These are phyloP conservation scores for Thermochaetoides dissita DNA, from an alignment of 2,329 filamentous ascomycete genomes.

Conservation along the genomic window DNA sequence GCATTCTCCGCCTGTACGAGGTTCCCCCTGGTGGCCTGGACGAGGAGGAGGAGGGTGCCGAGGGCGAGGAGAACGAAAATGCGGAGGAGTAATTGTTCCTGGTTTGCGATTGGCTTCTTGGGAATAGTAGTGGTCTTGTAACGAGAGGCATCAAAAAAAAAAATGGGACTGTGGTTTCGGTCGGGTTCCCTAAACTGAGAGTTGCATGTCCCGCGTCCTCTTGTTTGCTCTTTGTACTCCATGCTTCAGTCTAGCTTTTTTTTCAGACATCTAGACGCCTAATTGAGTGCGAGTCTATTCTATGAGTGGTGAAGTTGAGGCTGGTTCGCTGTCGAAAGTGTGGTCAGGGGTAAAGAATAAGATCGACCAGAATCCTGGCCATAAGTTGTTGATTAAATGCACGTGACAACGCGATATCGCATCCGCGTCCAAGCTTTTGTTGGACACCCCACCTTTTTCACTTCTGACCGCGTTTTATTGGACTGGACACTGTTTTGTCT, in stretches of 20 bases:
- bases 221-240: not conserved
- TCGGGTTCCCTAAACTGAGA: not conserved
- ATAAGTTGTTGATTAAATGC: not conserved
- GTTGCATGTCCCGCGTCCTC: not conserved
- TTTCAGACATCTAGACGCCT: not conserved
- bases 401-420: constrained; percentile 8
- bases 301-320: no score
- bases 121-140: no score
- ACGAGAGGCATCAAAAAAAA: not conserved
- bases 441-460: constrained; percentile 2
- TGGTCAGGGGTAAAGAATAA: no score
- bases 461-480: not conserved
- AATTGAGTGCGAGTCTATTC: no score
- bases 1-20: constrained; percentile 82
- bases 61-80: constrained; percentile 38
- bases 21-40: constrained; percentile 81
- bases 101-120: no score
- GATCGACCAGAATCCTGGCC: no score
- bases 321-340: no score
- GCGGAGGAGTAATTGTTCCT: constrained; percentile 25
- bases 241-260: not conserved
- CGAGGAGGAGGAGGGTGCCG: constrained; percentile 62
- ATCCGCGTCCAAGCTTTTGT: not conserved
- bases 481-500: not conserved
- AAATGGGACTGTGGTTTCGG: not conserved